These are phyloP conservation scores for Fagus sylvatica DNA, from an alignment of 306 rosid species.

Conservation along the genomic window DNA sequence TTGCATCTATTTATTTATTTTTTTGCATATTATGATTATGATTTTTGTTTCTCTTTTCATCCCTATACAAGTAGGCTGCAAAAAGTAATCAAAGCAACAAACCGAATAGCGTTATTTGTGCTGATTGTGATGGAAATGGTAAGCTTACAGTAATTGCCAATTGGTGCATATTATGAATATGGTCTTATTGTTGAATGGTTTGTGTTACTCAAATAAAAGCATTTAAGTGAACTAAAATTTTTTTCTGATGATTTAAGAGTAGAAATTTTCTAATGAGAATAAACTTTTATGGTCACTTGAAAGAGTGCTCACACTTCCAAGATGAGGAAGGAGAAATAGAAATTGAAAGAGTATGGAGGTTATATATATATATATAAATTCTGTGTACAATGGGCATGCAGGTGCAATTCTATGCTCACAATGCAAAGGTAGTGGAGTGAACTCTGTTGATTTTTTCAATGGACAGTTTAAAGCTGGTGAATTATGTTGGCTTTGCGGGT, in stretches of 20 bases:
- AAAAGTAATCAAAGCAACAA: conserved; percentile 44
- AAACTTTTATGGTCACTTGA: neutral
- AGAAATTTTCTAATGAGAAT: no score
- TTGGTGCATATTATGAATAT: no score
- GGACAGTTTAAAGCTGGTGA: conserved; percentile 57
- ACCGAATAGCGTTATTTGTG: conserved; percentile 72
- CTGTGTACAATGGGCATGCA: conserved; percentile 25
- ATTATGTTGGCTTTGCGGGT: conserved; percentile 64
- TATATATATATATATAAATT: neutral
- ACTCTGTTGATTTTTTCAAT: conserved; percentile 48
- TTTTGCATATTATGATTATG: neutral
- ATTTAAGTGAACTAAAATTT: no score
- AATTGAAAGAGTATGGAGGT: neutral
- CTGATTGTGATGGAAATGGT: conserved; percentile 88
- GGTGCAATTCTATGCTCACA: conserved; percentile 60
- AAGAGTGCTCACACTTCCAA: neutral
- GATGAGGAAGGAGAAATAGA: neutral
- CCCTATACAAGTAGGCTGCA: conserved; percentile 44
- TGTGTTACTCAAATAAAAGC: no score
- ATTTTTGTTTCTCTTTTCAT: neutral
- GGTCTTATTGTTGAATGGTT: no score
- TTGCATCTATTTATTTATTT: neutral
- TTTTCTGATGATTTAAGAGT: no score
- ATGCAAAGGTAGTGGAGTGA: conserved; percentile 56
- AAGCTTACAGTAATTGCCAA: conserved; percentile 1